Evolutionary conservation across 1,139 yeast species (phyloP).

Genomic region (Kurtzmaniella quercitrusa): DNA sequence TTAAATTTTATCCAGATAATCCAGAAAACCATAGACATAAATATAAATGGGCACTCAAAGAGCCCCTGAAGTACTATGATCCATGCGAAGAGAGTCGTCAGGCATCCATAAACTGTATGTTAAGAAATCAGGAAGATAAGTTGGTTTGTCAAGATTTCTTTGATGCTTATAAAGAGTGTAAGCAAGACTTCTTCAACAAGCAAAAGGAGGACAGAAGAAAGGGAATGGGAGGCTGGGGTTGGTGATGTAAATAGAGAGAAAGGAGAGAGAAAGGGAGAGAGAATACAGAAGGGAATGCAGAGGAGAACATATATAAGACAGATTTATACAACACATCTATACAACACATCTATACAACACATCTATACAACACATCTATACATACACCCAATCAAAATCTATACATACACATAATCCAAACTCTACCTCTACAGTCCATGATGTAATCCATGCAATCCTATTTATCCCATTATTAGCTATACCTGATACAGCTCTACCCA

Average conservation of each 20-base stretch:
- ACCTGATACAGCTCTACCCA: too few relatives aligned
- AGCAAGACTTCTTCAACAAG: slow-evolving; percentile 66
- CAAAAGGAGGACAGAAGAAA: slow-evolving; percentile 32
- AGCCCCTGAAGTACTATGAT: slow-evolving; percentile 80
- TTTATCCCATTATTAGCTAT: too few relatives aligned
- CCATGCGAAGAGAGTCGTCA: slow-evolving; percentile 89
- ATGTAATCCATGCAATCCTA: too few relatives aligned
- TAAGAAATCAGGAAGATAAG: slow-evolving; percentile 70
- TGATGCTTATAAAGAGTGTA: slow-evolving; percentile 89
- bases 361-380: too few relatives aligned
- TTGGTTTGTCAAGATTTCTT: slow-evolving; percentile 80
- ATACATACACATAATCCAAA: too few relatives aligned
- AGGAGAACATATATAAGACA: too few relatives aligned
- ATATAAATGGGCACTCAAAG: slow-evolving; percentile 60
- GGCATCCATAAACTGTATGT: slow-evolving; percentile 78
- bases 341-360: too few relatives aligned
- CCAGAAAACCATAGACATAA: slow-evolving; percentile 62
- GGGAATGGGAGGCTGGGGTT: slow-evolving; percentile 48
- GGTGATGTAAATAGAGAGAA: slow-evolving; percentile 15
- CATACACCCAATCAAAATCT: too few relatives aligned
- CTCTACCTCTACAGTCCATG: too few relatives aligned
- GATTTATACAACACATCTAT: too few relatives aligned
- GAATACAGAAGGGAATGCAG: too few relatives aligned
- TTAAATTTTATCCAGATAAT: slow-evolving; percentile 79
- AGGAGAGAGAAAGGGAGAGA: background rate